phyloP scores from a whole-genome alignment of 805 yeast genomes.

The Teunomyces barrocoloradensis region DNA sequence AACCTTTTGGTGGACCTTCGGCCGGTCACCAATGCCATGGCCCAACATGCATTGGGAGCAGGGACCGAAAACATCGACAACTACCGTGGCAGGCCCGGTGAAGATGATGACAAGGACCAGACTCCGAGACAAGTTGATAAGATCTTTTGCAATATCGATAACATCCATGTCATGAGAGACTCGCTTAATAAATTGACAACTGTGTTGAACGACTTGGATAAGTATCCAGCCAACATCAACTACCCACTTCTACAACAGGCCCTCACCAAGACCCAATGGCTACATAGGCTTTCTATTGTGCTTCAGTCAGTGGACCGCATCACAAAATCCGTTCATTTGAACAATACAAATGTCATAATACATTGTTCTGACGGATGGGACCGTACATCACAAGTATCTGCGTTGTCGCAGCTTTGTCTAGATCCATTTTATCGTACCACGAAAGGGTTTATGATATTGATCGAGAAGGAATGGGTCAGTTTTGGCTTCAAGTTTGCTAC shows the following conservation, averaged over 20 bases:
- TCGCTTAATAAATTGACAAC: conserved; percentile 63
- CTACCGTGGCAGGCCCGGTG: conserved; percentile 48
- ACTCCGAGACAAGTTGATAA: conserved; percentile 49
- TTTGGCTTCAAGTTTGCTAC: conserved; percentile 91
- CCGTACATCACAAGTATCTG: conserved; percentile 84
- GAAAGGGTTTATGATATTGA: conserved; percentile 78
- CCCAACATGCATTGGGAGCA: conserved; percentile 96
- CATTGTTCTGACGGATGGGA: conserved; percentile 99
- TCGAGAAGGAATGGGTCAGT: conserved; percentile 94
- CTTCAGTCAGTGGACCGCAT: conserved; percentile 75
- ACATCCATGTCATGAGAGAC: conserved; percentile 93
- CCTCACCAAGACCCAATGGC: conserved; percentile 73
- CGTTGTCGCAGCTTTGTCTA: conserved; percentile 78
- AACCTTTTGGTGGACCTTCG: conserved; percentile 86
- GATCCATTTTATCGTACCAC: conserved; percentile 89
- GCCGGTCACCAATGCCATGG: conserved; percentile 92
- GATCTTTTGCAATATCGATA: conserved; percentile 86
- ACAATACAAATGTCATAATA: conserved; percentile 76
- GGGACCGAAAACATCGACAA: conserved; percentile 93
- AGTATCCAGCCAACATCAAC: conserved; percentile 34
- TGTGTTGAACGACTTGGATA: conserved; percentile 66
- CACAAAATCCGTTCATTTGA: conserved; percentile 76
- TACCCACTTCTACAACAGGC: conserved; percentile 43
- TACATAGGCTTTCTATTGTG: conserved; percentile 64
- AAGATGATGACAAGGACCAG: conserved; percentile 8